These are phyloP conservation scores for Mycena olivaceomarginata DNA, from an alignment of 768 basidiomycete genomes.

Conservation along the genomic window DNA sequence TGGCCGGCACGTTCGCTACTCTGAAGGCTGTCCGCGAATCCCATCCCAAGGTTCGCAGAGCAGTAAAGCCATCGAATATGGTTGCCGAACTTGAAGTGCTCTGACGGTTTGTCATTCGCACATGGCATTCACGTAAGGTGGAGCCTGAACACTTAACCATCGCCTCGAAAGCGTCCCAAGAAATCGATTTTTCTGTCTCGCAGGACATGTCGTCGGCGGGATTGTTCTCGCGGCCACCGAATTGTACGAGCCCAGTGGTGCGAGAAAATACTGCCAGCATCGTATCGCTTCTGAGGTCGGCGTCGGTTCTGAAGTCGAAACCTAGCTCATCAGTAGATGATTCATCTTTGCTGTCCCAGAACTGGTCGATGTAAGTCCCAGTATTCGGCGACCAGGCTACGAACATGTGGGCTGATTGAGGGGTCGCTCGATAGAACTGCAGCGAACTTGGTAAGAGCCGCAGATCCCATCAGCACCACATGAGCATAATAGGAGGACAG, in stretches of 20 bases:
- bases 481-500: slow-evolving; percentile 17
- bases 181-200: background rate
- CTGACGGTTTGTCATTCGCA: background rate
- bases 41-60: background rate
- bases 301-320: too few relatives aligned
- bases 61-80: background rate
- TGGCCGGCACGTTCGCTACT: too few relatives aligned
- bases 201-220: too few relatives aligned
- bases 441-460: background rate
- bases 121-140: slow-evolving; percentile 1
- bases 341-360: too few relatives aligned
- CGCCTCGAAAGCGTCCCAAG: slow-evolving; percentile 21
- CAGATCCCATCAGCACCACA: background rate
- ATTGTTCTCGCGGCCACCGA: too few relatives aligned
- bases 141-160: background rate
- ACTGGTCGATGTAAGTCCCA: background rate
- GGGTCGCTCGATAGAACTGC: background rate
- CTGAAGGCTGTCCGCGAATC: too few relatives aligned
- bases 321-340: too few relatives aligned
- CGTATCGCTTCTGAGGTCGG: background rate
- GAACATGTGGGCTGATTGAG: slow-evolving; percentile 5
- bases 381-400: background rate
- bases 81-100: background rate
- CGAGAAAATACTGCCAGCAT: background rate
- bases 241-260: slow-evolving; percentile 10